A percentile compares a stretch with the other conserved stretches of the same genome.
Conservation (phyloP, 2,329 filamentous ascomycete species). For the Cadophora luteo-olivacea region DNA sequence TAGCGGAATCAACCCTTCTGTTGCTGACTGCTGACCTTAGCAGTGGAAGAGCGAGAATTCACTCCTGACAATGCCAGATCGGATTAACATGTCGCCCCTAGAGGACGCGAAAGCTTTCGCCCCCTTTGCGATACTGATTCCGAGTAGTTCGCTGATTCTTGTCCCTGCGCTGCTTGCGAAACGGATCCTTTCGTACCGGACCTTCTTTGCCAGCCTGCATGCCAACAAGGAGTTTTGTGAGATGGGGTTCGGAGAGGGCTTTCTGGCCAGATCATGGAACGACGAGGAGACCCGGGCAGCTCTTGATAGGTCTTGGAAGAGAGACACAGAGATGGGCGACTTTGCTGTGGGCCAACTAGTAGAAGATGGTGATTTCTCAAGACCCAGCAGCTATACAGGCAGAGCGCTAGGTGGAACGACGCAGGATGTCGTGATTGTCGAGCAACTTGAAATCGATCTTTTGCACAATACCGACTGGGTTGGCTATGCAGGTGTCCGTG, state of each 20-base stretch:
- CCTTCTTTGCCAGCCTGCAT: constrained; percentile 10
- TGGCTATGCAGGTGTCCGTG: constrained; percentile 5
- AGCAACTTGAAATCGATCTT: neutral
- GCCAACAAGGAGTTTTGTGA: constrained; percentile 5
- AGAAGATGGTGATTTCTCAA: no score
- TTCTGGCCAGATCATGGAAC: neutral
- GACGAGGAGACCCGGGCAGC: constrained; percentile 1
- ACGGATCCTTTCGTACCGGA: neutral
- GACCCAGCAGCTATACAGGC: neutral
- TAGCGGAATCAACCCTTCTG: no score
- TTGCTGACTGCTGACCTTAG: no score
- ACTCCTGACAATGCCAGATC: no score
- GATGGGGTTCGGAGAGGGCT: constrained; percentile 2
- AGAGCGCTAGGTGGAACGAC: neutral
- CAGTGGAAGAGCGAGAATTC: no score
- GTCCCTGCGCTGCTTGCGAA: constrained; percentile 4
- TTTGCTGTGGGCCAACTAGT: constrained; percentile 7
- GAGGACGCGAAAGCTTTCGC: neutral
- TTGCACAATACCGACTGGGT: neutral
- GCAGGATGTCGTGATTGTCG: neutral
- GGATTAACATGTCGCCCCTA: neutral
- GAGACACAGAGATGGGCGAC: neutral
- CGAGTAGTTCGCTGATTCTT: neutral
- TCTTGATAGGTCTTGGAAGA: constrained; percentile 3
- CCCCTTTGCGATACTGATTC: neutral